Conservation (phyloP, 345 rosid species). For the Heritiera littoralis region DNA sequence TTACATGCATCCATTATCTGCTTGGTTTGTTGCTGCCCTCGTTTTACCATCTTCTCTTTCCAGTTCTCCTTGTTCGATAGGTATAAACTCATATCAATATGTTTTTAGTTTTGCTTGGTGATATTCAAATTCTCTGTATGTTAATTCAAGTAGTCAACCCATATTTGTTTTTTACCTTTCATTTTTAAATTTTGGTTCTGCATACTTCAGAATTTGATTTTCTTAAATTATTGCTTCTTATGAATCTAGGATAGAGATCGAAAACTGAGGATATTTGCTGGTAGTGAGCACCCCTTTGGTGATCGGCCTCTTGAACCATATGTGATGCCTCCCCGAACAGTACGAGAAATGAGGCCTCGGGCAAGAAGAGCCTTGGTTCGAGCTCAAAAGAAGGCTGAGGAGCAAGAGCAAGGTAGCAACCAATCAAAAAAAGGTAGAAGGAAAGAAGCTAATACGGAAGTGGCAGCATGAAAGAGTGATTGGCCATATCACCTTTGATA, state of each 20-base stretch:
- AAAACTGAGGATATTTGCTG: slow-evolving; percentile 86
- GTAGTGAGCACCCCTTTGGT: slow-evolving; percentile 78
- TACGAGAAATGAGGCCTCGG: slow-evolving; percentile 91
- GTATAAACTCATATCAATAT: not conserved
- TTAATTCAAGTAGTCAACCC: not conserved
- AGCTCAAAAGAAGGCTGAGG: slow-evolving; percentile 80
- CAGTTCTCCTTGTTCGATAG: not conserved
- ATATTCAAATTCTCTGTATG: not conserved
- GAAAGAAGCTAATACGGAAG: not conserved
- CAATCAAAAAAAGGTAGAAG: slow-evolving; percentile 43
- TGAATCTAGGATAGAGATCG: slow-evolving; percentile 81
- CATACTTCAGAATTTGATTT: not conserved
- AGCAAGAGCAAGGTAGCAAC: slow-evolving; percentile 47
- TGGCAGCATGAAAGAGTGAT: not conserved
- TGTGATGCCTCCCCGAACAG: slow-evolving; percentile 76
- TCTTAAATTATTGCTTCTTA: slow-evolving; percentile 3
- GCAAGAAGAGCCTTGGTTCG: slow-evolving; percentile 87
- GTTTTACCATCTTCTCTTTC: not conserved
- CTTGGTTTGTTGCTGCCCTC: not conserved
- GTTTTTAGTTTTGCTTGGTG: not conserved
- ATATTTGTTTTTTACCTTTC: not conserved
- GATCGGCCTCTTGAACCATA: slow-evolving; percentile 76
- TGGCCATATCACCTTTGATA: not conserved
- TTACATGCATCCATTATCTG: not conserved
- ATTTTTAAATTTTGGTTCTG: not conserved